Base-by-base conservation (phyloP, 2,329 filamentous ascomycete genomes). In the Aspergillus persii region DNA sequence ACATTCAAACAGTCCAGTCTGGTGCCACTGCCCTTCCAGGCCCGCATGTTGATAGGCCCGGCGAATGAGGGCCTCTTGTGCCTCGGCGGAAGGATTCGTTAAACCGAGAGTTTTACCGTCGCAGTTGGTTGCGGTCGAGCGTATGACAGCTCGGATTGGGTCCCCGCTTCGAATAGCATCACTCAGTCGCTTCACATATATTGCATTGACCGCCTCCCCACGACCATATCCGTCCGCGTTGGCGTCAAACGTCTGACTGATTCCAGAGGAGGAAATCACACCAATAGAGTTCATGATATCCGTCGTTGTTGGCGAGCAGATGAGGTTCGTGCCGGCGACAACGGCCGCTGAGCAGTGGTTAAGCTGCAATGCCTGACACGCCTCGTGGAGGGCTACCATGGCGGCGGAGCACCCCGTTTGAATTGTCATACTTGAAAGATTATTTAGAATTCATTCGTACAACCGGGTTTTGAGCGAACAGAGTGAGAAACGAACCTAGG, bases 161-260 rank as follows among this genome's bases (percentile, higher is more conserved):
- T 75, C 62, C 1, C 65, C 64, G 49, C 71, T 71, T 6, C 61
- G 53, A 3, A 74, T 30, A 0, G 74, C 73, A 49, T 68, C 59
- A 9, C 30, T 12, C 0, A 76, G 57, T 2, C 27, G 50, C 56
- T 75, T 75, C 30, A 74, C 41, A 27, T 61, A 66, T 1, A 75
- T 66, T 67, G 11, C 69, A 63, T 7, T 65, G 29, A 75, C 65
- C 1, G 68, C 66, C 52, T 77, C 71, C 1, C 68, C 76, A 3
- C 72, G 59, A 3, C 61, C 71, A 59, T 70, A 73, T 7, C 74
- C 71, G 48, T 74, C 61, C 2, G 71, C 70, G 0, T 56, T 58
- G n/a, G 61, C 66, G 61, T 64, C 64, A 51, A 73, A 73, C 0
- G 65, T 66, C n/a, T n/a, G n/a, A n/a, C n/a, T n/a, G n/a, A n/a